Evolutionary conservation across 2,329 filamentous ascomycete genomes (phyloP), one percentile per base, ranked within the genome.

Genomic region (Curvularia sp.): DNA sequence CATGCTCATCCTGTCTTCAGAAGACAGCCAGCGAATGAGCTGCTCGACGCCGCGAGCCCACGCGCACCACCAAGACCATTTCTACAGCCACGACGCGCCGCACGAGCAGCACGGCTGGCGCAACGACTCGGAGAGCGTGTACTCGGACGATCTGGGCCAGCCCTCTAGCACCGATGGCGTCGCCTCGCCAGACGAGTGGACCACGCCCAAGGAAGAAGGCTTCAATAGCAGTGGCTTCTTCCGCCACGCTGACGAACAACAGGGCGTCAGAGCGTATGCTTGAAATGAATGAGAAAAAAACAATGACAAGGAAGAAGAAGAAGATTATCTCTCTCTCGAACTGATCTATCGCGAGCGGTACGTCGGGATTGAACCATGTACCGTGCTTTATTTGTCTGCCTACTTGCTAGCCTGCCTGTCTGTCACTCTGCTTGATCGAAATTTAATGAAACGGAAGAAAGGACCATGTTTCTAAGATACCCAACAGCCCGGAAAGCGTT

Each of bases 151-250:
- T 19, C 59, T 25, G 21, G 65, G 60, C 10, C 45, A 52, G 12
- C 6, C 18, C 9, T 42, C 39, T 9, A 23, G 12, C 9, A 25
- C 39, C 6, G 70, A 73, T 15, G 68, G 73, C 7, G 41, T 69
- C 1, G 56, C 60, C 7, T 74, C 70, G 49, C 72, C 72, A 2
- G 74, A 77, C 21, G 67, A 65, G 2, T 77, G 72, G 72, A 71
- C 70, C 5, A 77, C 74, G 58, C 74, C 74, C 1, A 74, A 71
- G 75, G 63, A 84, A 76, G 55, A 71, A 59, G 65, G 53, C 10
- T 67, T 64, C 21, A 46, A 55, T 19, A 59, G 53, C 0, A 69
- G 65, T 57, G 72, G 66, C 0, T 74, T 74, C 25, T 71, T 74
- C 25, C 32, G 32, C 32, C 47, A 56, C 3, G 30, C 9, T 13